phyloP scores from a whole-genome alignment of 2,329 filamentous ascomycete species.

The Alternaria sp. region DNA sequence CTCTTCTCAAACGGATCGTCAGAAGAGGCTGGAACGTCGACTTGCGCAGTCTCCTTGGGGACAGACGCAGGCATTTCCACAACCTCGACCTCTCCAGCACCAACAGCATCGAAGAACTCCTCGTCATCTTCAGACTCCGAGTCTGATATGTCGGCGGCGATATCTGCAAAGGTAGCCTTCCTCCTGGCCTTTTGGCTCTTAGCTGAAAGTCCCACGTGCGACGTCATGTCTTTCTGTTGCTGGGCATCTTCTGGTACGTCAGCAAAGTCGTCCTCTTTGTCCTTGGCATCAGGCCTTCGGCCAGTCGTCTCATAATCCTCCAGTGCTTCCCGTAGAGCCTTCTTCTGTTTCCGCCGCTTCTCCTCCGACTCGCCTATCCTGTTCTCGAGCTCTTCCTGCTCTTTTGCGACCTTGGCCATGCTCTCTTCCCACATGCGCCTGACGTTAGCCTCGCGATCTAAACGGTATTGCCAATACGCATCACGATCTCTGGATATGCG shows the following conservation, averaged over 20 bases:
- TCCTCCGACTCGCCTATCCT: conserved; percentile 88
- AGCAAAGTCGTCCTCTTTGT: conserved; percentile 44
- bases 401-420: conserved; percentile 90
- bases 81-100: conserved; percentile 88
- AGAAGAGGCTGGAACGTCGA: conserved; percentile 42
- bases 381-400: conserved; percentile 90
- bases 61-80: conserved; percentile 66
- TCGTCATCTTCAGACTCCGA: conserved; percentile 80
- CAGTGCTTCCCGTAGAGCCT: conserved; percentile 84
- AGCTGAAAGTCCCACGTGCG: conserved; percentile 29
- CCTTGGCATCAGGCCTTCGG: conserved; percentile 21
- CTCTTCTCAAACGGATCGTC: conserved; percentile 61
- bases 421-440: conserved; percentile 98
- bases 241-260: conserved; percentile 48
- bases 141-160: conserved; percentile 72
- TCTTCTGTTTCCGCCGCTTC: conserved; percentile 89
- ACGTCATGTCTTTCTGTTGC: conserved; percentile 38
- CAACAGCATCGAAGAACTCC: conserved; percentile 97
- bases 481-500: conserved; percentile 95
- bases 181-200: conserved; percentile 55
- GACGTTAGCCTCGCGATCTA: conserved; percentile 90
- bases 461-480: conserved; percentile 93
- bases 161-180: conserved; percentile 72
- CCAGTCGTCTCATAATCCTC: conserved; percentile 59
- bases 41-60: conserved; percentile 51